Conservation (phyloP, 495 filamentous ascomycete species). For the Lindgomyces ingoldianus region DNA sequence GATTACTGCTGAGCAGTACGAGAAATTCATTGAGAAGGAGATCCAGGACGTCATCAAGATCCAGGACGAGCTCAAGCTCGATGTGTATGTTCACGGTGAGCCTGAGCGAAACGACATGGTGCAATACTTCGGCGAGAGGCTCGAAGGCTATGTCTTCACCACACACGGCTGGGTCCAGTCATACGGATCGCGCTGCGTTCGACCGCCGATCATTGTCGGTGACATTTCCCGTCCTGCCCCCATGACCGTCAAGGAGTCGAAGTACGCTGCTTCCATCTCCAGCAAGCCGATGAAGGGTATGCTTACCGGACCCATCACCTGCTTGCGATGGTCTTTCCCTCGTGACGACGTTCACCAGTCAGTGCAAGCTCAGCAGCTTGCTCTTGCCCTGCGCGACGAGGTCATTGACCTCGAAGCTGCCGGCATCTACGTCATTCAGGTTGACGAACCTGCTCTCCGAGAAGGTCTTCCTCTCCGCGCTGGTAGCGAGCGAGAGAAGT, state of each 20-base stretch:
- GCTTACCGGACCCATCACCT: slow-evolving; percentile 98
- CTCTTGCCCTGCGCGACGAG: slow-evolving; percentile 96
- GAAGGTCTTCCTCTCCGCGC: slow-evolving; percentile 96
- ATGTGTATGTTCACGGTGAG: slow-evolving; percentile 97
- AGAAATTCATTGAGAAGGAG: slow-evolving; percentile 98
- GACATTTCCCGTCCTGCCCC: slow-evolving; percentile 93
- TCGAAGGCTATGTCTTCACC: slow-evolving; percentile 97
- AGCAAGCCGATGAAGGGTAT: slow-evolving; percentile 99
- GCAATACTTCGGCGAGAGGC: slow-evolving; percentile 97
- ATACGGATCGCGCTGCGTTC: slow-evolving; percentile 97
- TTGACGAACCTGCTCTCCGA: slow-evolving; percentile 98
- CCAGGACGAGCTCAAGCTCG: slow-evolving; percentile 95
- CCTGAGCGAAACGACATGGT: slow-evolving; percentile 99
- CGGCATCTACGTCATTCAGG: slow-evolving; percentile 96
- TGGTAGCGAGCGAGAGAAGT: slow-evolving; percentile 88
- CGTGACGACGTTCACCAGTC: slow-evolving; percentile 99
- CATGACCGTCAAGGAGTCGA: slow-evolving; percentile 99
- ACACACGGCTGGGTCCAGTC: slow-evolving; percentile 98
- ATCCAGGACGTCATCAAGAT: slow-evolving; percentile 89
- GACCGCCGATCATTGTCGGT: slow-evolving; percentile 96
- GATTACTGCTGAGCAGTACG: slow-evolving; percentile 87
- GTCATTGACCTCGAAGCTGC: slow-evolving; percentile 95
- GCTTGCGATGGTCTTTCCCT: slow-evolving; percentile 98
- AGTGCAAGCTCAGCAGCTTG: slow-evolving; percentile 96
- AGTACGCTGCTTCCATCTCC: slow-evolving; percentile 93